Evolutionary conservation across 805 yeast species (phyloP).

Genomic region (Schizosaccharomyces osmophilus): DNA sequence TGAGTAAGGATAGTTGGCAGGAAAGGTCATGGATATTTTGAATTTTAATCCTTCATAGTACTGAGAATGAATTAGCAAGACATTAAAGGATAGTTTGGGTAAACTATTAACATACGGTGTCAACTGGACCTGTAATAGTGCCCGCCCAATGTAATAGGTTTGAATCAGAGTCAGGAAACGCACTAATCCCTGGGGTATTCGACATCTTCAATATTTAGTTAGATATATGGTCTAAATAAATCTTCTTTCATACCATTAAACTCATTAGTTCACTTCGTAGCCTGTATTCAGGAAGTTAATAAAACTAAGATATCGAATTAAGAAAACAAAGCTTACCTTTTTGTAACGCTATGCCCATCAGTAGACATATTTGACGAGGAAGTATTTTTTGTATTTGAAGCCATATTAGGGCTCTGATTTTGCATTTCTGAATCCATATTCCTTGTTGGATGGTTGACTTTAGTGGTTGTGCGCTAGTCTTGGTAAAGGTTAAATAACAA

Average conservation of each 20-base stretch:
- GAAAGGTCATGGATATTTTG: slow-evolving; percentile 27
- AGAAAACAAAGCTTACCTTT: background rate
- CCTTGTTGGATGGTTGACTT: background rate
- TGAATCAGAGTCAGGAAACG: slow-evolving; percentile 29
- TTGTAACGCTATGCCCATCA: background rate
- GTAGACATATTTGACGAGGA: background rate
- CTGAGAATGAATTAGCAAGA: background rate
- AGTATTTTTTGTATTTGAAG: background rate
- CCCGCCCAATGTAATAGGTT: slow-evolving; percentile 34
- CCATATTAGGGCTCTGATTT: background rate
- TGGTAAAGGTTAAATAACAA: too few species aligned
- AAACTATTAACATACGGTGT: slow-evolving; percentile 15
- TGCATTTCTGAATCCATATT: background rate
- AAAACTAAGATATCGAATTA: background rate
- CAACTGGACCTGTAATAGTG: slow-evolving; percentile 31
- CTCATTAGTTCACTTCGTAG: background rate
- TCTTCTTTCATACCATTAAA: background rate
- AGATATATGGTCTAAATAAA: background rate
- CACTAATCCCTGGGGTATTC: slow-evolving; percentile 26
- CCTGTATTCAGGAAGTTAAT: background rate
- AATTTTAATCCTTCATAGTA: slow-evolving; percentile 30
- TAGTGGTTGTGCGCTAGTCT: background rate
- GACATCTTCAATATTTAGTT: slow-evolving; percentile 15
- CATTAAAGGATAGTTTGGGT: too few species aligned
- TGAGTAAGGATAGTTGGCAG: slow-evolving; percentile 30